Evolutionary conservation across 2,329 filamentous ascomycete genomes (phyloP), one percentile per base, ranked within the genome.

Genomic region (Didymella segeticola): DNA sequence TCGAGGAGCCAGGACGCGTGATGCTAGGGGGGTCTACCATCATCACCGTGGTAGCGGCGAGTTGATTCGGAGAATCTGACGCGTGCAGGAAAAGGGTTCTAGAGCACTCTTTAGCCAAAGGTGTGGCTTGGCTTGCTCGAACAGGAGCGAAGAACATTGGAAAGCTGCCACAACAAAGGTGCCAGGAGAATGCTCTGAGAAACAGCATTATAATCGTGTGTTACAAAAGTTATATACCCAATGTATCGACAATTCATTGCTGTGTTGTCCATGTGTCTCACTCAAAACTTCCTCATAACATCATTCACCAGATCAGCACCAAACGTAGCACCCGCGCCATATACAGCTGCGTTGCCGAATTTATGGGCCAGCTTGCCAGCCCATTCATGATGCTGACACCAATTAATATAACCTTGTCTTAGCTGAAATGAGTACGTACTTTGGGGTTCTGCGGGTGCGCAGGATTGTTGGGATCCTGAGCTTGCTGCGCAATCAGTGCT

Each of bases 281-380:
- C 4, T 39, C 15, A 61, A 27, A 65, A 62, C 36, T 60, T 65
- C 53, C 58, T 57, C 58, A 63, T 62, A 20, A 53, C 62, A 53
- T 62, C 58, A 27, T 65, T 63, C 8, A 65, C 57, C 5, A 63
- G 11, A 58, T 62, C 57, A 19, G 57, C 53, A 3, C 62, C 60
- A 46, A 63, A 65, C 5, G 58, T 62, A 22, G 62, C 62, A 27
- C 62, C 60, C 19, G 60, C 60, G 1, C 60, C 60, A 6, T 53
- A 52, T 1, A 65, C 55, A 1, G 62, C 60, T 7, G 62, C 62
- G 34, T 64, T 63, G 0, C 60, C 62, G 33, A 64, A 63, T 19
- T 62, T 62, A 5, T 56, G 50, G 2, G 54, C 62, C n/a, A 63
- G 34, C 10, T 63, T 64, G 3, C 50, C 50, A 7, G 60, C 62